phyloP scores from a whole-genome alignment of 345 rosid species.

The Eucalyptus regnans region DNA sequence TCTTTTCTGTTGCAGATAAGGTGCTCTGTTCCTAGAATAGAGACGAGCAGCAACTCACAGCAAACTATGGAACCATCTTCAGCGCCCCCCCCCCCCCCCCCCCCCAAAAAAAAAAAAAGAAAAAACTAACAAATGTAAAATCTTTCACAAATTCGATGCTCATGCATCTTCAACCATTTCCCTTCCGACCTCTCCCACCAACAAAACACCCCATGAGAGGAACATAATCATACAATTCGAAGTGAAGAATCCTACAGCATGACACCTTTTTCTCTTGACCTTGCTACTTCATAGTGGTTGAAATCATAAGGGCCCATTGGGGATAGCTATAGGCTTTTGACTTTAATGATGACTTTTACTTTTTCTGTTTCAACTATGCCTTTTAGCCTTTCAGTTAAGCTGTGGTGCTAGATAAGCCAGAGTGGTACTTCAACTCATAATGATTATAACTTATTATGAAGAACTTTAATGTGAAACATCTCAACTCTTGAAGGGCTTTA shows the following conservation, averaged over 20 bases:
- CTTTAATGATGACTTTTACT: background rate
- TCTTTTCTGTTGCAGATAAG: background rate
- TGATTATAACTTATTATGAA: background rate
- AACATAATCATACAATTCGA: background rate
- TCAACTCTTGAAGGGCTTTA: background rate
- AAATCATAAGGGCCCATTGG: background rate
- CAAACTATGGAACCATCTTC: background rate
- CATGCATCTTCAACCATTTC: background rate
- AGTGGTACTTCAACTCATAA: background rate
- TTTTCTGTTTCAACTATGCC: background rate
- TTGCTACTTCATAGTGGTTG: background rate
- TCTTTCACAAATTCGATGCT: background rate
- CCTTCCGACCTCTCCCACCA: background rate
- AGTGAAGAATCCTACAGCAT: background rate
- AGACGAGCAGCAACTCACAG: background rate
- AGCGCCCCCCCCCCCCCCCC: fast-evolving
- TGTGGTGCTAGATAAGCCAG: background rate
- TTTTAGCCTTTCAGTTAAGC: background rate
- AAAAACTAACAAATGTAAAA: background rate
- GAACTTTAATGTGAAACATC: background rate
- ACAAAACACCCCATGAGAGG: background rate
- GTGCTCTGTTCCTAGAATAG: background rate
- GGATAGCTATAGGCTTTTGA: background rate
- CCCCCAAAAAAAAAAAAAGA: too few relatives aligned
- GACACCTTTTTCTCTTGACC: background rate